phyloP scores from a whole-genome alignment of 129 eudicot species.

The Ambrosia trifida region DNA sequence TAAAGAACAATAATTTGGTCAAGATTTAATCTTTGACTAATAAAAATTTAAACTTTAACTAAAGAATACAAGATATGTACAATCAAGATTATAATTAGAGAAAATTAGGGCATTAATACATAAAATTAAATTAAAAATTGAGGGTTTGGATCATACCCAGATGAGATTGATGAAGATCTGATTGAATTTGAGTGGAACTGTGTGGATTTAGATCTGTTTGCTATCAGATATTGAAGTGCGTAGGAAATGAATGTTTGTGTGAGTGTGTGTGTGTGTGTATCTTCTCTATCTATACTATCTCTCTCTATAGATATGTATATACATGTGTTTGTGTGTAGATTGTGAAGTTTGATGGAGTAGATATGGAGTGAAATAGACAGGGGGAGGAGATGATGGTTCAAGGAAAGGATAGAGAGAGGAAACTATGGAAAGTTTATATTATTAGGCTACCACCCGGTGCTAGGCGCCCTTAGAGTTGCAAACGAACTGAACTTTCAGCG shows the following conservation, averaged over 20 bases:
- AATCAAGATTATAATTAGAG: too few species aligned
- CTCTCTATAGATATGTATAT: neutral
- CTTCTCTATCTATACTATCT: constrained; percentile 6
- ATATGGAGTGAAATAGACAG: constrained; percentile 14
- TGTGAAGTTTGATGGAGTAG: constrained; percentile 6
- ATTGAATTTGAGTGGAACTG: constrained; percentile 23
- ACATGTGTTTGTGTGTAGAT: neutral
- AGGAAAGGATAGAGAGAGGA: constrained; percentile 23
- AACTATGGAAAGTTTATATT: too few species aligned
- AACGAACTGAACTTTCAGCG: too few species aligned
- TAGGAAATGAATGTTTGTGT: neutral
- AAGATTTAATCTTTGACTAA: neutral
- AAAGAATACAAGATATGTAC: too few species aligned
- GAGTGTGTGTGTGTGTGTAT: neutral
- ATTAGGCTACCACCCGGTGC: too few species aligned
- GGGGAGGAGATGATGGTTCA: constrained; percentile 10
- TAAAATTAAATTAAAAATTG: constrained; percentile 9
- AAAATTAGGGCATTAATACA: neutral
- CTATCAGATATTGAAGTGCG: constrained; percentile 32
- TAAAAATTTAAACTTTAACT: too few species aligned
- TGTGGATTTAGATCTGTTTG: constrained; percentile 58
- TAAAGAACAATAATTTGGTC: constrained; percentile 28
- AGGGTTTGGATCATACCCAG: constrained; percentile 31
- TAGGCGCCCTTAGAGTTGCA: too few species aligned
- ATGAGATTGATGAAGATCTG: constrained; percentile 44